Percentiles rank a stretch among this genome's conserved stretches.
Conservation (phyloP, 2,329 filamentous ascomycete species). For the Pseudopithomyces maydicus region DNA sequence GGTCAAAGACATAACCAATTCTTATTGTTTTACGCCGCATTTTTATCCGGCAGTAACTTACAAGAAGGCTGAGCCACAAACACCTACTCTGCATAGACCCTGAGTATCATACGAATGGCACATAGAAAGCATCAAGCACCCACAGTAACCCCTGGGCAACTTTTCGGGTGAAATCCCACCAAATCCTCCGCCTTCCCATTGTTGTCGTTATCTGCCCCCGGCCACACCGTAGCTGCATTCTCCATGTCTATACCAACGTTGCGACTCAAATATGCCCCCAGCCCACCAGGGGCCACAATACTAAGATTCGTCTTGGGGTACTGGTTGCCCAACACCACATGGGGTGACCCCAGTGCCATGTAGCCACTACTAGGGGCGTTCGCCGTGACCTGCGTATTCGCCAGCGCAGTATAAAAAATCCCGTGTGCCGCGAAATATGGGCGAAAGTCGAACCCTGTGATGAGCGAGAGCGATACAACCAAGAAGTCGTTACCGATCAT, state of each 20-base stretch:
- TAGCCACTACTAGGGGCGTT: not conserved
- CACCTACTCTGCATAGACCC: not conserved
- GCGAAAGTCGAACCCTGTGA: not conserved
- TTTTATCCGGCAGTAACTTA: too few species aligned
- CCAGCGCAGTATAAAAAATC: not conserved
- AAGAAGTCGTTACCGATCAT: conserved; percentile 3
- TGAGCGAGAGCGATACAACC: not conserved
- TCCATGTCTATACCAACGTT: not conserved
- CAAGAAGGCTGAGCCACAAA: too few species aligned
- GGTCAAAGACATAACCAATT: too few species aligned
- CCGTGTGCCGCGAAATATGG: conserved; percentile 1
- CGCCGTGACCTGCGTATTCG: not conserved
- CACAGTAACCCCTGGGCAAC: not conserved
- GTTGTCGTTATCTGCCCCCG: not conserved
- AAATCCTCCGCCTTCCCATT: not conserved
- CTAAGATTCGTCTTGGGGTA: conserved; percentile 2
- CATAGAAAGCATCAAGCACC: not conserved
- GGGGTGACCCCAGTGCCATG: not conserved
- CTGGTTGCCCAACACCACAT: not conserved
- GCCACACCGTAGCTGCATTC: not conserved
- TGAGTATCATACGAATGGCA: not conserved
- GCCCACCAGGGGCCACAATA: not conserved
- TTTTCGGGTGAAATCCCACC: not conserved
- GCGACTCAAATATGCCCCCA: not conserved
- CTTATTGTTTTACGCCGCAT: too few species aligned